A percentile compares a stretch with the other conserved stretches of the same genome.
These are phyloP conservation scores for Oropetium thomaeum DNA, from an alignment of 176 grass and related monocot species.

Conservation along the genomic window DNA sequence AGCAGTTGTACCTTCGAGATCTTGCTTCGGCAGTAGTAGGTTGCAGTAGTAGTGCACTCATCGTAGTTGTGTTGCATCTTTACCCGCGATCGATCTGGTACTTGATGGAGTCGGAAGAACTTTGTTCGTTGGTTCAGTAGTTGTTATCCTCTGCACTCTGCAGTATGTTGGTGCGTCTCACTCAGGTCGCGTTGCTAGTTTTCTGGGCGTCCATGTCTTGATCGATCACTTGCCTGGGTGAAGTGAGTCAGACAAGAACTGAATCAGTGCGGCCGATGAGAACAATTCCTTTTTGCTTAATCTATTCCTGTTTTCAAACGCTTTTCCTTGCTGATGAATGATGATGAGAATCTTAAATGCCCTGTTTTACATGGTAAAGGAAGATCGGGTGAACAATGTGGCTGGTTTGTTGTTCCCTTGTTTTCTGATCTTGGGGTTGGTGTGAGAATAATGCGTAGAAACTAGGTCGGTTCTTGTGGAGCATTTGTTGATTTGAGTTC, in stretches of 20 bases:
- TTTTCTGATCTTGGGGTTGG: background rate
- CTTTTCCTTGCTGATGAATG: background rate
- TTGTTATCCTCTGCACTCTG: background rate
- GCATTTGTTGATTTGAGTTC: too few species aligned
- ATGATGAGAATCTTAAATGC: background rate
- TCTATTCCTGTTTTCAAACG: background rate
- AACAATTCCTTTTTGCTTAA: background rate
- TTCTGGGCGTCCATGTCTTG: background rate
- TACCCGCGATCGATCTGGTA: background rate
- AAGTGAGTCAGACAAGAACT: background rate
- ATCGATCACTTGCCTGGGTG: background rate
- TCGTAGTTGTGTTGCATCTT: conserved; percentile 21
- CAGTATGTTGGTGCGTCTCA: background rate
- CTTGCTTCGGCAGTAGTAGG: background rate
- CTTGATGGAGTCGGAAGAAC: background rate
- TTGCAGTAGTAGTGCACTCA: background rate
- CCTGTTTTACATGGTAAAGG: background rate
- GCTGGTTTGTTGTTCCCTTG: background rate
- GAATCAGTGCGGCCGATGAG: background rate
- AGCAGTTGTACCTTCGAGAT: background rate
- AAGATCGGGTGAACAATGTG: background rate
- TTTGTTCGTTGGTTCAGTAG: background rate
- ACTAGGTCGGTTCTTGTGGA: background rate
- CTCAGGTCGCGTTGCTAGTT: background rate
- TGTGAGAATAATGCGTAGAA: background rate